Evolutionary conservation across 2,329 filamentous ascomycete genomes (phyloP).

Genomic region (Verticillium nonalfalfae): DNA sequence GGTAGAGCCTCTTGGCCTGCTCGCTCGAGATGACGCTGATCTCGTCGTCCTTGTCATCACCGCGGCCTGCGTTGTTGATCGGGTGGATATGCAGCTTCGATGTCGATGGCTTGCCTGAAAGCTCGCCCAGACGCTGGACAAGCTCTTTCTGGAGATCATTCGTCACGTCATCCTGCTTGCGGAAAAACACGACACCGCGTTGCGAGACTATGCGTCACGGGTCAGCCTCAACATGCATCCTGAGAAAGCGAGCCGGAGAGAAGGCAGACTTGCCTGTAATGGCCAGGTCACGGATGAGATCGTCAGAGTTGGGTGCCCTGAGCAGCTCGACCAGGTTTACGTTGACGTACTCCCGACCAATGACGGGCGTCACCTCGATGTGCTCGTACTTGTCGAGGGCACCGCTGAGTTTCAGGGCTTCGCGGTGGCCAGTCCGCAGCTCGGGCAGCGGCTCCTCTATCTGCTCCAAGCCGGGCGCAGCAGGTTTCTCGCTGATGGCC

Average conservation of each 20-base stretch:
- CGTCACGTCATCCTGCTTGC: constrained; percentile 53
- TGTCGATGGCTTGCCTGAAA: constrained; percentile 48
- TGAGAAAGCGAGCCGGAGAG: too few species aligned
- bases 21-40: constrained; percentile 59
- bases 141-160: constrained; percentile 62
- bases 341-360: constrained; percentile 55
- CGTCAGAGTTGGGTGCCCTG: constrained; percentile 54
- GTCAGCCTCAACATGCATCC: too few species aligned
- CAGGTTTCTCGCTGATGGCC: not conserved
- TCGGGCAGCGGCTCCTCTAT: constrained; percentile 4
- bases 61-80: constrained; percentile 44
- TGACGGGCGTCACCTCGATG: constrained; percentile 55
- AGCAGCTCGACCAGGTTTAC: constrained; percentile 56
- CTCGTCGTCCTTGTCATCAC: constrained; percentile 47
- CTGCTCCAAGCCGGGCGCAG: not conserved
- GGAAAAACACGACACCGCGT: constrained; percentile 65
- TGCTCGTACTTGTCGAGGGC: constrained; percentile 43
- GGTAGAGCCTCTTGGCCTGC: constrained; percentile 44
- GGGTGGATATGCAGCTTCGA: constrained; percentile 57
- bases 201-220: constrained; percentile 46
- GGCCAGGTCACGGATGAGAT: constrained; percentile 58
- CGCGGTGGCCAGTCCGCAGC: constrained; percentile 8
- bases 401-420: constrained; percentile 43
- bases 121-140: constrained; percentile 51
- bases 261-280: constrained; percentile 48